phyloP scores from a whole-genome alignment of 192 early-diverging fungal species.

The Endogone sp. region DNA sequence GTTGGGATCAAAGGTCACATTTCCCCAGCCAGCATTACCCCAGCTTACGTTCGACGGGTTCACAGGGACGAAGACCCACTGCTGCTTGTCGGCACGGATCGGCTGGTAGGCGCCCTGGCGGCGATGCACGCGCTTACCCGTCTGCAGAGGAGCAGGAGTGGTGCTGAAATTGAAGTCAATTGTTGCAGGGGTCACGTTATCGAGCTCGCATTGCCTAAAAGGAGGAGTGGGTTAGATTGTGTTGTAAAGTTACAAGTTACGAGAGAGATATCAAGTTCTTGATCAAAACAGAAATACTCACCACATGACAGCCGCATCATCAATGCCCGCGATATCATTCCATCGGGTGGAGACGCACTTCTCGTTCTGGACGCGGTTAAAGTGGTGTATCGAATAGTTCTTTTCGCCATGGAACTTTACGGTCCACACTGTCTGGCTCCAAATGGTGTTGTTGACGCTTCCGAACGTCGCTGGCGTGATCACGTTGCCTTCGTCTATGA shows the following conservation, averaged over 20 bases:
- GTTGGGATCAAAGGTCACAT: constrained; percentile 8
- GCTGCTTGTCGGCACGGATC: constrained; percentile 23
- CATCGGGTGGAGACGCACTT: constrained; percentile 23
- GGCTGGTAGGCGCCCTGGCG: constrained; percentile 16
- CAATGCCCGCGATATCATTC: constrained; percentile 14
- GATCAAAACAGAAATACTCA: neutral
- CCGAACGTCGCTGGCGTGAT: constrained; percentile 13
- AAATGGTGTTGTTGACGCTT: constrained; percentile 14
- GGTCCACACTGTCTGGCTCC: constrained; percentile 16
- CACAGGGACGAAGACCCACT: constrained; percentile 22
- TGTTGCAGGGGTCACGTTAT: constrained; percentile 8
- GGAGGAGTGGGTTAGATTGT: no score
- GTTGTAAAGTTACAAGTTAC: no score
- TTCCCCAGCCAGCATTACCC: neutral
- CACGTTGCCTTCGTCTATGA: constrained; percentile 14
- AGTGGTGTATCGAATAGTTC: constrained; percentile 20
- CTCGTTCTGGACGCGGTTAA: constrained; percentile 13
- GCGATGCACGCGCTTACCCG: neutral
- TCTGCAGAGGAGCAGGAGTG: constrained; percentile 6
- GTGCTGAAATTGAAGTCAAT: constrained; percentile 19
- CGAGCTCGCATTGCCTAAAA: constrained; percentile 20
- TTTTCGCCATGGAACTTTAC: constrained; percentile 21
- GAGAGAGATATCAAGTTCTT: neutral
- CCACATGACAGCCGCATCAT: constrained; percentile 22
- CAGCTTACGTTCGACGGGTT: neutral